Conservation (phyloP, 441 rosid species). For the Rhodomyrtus psidioides region DNA sequence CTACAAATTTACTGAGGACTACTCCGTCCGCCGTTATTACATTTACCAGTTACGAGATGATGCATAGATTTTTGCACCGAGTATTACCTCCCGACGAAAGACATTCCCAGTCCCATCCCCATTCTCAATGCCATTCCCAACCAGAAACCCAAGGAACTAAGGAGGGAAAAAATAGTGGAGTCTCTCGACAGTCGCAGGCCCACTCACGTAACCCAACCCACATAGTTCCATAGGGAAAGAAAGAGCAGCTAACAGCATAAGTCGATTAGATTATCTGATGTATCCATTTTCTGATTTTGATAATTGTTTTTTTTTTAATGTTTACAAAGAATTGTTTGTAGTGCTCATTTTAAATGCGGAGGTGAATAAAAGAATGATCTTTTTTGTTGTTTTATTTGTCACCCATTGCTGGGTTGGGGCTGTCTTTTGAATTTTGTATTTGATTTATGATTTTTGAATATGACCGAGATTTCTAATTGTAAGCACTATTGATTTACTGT, state of each 20-base stretch:
- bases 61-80: slow-evolving; percentile 43
- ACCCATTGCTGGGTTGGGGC: neutral
- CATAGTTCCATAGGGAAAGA: slow-evolving; percentile 36
- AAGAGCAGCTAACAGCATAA: slow-evolving; percentile 25
- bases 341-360: neutral
- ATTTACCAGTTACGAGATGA: slow-evolving; percentile 89
- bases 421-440: neutral
- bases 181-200: slow-evolving; percentile 23
- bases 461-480: neutral
- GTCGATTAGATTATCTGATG: neutral
- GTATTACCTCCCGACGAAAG: slow-evolving; percentile 31
- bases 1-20: slow-evolving; percentile 81
- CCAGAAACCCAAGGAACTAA: slow-evolving; percentile 12
- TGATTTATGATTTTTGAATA: neutral
- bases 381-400: neutral
- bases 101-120: slow-evolving; percentile 18
- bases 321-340: neutral
- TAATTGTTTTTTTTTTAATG: neutral
- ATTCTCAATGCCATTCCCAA: slow-evolving; percentile 3
- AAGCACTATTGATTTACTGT: neutral
- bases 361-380: neutral
- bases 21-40: slow-evolving; percentile 93
- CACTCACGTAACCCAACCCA: slow-evolving; percentile 32
- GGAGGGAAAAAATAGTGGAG: slow-evolving; percentile 11
- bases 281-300: neutral